Conservation (phyloP, 2,329 filamentous ascomycete species). For the Trichoderma breve region DNA sequence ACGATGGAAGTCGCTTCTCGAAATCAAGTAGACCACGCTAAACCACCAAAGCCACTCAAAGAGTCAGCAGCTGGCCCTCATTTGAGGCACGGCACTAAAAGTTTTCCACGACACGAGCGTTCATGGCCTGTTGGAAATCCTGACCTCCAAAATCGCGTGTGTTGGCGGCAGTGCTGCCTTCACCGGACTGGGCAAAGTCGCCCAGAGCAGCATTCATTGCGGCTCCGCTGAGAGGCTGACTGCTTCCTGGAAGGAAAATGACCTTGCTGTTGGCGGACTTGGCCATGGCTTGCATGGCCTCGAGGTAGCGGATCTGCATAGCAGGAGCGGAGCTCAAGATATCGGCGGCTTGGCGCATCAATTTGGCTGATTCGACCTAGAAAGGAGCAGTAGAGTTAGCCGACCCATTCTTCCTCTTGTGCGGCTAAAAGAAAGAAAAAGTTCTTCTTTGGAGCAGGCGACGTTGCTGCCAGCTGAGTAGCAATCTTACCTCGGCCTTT, state of each 20-base stretch:
- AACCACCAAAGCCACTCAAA: slow-evolving; percentile 28
- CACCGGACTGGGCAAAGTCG: slow-evolving; percentile 31
- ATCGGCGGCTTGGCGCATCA: slow-evolving; percentile 91
- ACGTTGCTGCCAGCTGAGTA: background rate
- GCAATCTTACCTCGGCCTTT: slow-evolving; percentile 66
- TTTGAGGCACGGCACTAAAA: slow-evolving; percentile 55
- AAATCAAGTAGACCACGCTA: slow-evolving; percentile 40
- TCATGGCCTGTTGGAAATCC: slow-evolving; percentile 76
- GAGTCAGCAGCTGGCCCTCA: slow-evolving; percentile 32
- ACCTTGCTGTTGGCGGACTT: slow-evolving; percentile 89
- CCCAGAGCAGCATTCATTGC: slow-evolving; percentile 46
- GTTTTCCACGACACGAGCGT: slow-evolving; percentile 79
- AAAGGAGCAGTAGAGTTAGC: slow-evolving; percentile 7
- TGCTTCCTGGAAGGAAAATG: slow-evolving; percentile 70
- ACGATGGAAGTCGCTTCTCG: slow-evolving; percentile 26
- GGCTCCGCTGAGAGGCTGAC: slow-evolving; percentile 52
- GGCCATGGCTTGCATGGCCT: slow-evolving; percentile 98
- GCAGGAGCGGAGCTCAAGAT: slow-evolving; percentile 88
- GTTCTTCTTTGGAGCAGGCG: background rate
- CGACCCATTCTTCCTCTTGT: background rate
- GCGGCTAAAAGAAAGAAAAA: background rate
- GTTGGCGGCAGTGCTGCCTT: slow-evolving; percentile 50
- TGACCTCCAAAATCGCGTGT: slow-evolving; percentile 49
- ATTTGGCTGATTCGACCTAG: slow-evolving; percentile 84
- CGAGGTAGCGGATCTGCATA: slow-evolving; percentile 97